phyloP scores from a whole-genome alignment of 352 stramenopile genomes.

The Pythium periplocum region DNA sequence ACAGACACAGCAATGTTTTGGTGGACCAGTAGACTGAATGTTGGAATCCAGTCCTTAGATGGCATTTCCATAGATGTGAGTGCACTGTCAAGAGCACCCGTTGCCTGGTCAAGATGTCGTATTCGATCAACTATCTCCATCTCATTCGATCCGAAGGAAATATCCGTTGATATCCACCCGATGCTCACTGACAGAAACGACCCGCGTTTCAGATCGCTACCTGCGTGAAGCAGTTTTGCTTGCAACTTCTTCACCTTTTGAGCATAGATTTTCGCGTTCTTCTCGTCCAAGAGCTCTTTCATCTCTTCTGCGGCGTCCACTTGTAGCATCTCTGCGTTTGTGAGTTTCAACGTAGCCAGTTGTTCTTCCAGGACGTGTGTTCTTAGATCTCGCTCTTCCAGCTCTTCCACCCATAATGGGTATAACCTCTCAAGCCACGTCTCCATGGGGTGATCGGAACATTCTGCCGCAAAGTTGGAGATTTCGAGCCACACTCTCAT shows the following conservation, averaged over 20 bases:
- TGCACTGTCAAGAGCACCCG: constrained; percentile 16
- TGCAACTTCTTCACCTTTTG: constrained; percentile 45
- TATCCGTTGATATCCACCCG: constrained; percentile 24
- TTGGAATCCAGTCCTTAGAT: constrained; percentile 1
- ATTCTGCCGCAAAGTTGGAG: constrained; percentile 35
- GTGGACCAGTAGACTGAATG: constrained; percentile 6
- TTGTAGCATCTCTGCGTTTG: constrained; percentile 39
- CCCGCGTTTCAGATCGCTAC: constrained; percentile 3
- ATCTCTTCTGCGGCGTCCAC: constrained; percentile 37
- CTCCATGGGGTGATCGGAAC: constrained; percentile 45
- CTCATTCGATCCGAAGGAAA: constrained; percentile 38
- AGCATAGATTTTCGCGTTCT: constrained; percentile 54
- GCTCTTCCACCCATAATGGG: constrained; percentile 66
- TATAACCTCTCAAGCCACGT: constrained; percentile 66
- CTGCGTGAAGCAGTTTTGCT: constrained; percentile 10
- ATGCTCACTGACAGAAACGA: constrained; percentile 29
- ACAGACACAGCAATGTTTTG: constrained; percentile 20
- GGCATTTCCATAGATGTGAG: constrained; percentile 14
- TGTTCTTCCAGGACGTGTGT: constrained; percentile 63
- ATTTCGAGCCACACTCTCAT: constrained; percentile 49
- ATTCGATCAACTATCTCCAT: constrained; percentile 20
- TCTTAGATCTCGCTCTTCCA: constrained; percentile 59
- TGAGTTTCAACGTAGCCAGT: constrained; percentile 41
- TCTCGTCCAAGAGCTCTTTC: constrained; percentile 41
- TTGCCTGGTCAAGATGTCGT: constrained; percentile 43